Base-by-base conservation (phyloP, 1,139 yeast genomes). In the Pneumocystis sp. region DNA sequence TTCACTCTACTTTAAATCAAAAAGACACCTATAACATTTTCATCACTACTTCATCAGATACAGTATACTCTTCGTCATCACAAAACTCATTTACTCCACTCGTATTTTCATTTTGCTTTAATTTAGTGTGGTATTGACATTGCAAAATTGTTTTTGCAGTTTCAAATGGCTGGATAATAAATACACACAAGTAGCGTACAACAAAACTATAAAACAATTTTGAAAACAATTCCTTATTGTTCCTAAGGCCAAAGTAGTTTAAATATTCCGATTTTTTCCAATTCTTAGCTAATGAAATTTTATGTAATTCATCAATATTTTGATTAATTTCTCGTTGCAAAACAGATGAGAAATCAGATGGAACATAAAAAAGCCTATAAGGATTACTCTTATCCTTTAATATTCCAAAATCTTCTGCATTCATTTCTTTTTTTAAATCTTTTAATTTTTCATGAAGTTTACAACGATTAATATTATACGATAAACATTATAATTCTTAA, bases 151-250 rank as follows among this genome's bases (percentile, higher is more conserved):
- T 78, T 65, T 95, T 80, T 4, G 89, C 84, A 44, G 89, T 87
- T 72, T 93, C 97, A 74, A 91, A 85, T 0, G 98, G 98, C 74
- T 93, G 97, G 31, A 89, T 83, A 34, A 87, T 74, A 57, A 70
- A 63, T 8, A 68, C 65, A 12, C 71, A 63, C n/a, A 69, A 57
- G 59, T 70, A 70, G 39, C 69, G 61, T 56, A 67, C 45, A 25
- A 67, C 10, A 29, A 67, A 61, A 12, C 66, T 67, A 19, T 57
- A 60, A 15, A 70, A 59, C 7, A 69, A 59, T 6, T 64, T 42
- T 29, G 65, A 61, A 42, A 69, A 60, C 10, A 69, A 34, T 17
- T 68, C 69, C 3, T 68, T 40, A 35, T 65, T 61, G n/a, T 66
- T 65, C 4, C 66, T 67, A 50, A 67, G 61, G 21, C 66, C 69